A percentile compares a stretch with the other conserved stretches of the same genome.
Conservation (phyloP, 106 monocot species). For the Dactylorhiza incarnata region DNA sequence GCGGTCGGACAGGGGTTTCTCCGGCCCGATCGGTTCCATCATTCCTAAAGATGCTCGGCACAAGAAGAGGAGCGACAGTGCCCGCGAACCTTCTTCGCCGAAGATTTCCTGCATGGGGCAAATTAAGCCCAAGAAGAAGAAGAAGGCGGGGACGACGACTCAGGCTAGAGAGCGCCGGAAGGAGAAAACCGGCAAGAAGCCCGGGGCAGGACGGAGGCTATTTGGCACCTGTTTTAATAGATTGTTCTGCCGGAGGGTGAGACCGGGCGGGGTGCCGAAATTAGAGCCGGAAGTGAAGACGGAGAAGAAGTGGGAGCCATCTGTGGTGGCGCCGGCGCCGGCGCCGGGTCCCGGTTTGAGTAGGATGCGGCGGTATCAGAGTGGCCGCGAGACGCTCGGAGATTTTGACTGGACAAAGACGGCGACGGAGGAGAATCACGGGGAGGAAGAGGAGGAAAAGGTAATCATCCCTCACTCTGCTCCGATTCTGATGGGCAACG, state of each 20-base stretch:
- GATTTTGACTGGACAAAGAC: conserved; percentile 39
- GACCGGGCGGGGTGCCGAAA: not conserved
- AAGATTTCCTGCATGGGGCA: conserved; percentile 87
- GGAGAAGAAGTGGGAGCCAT: not conserved
- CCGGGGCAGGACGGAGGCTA: not conserved
- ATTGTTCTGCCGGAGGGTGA: conserved; percentile 15
- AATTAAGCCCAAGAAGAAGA: conserved; percentile 49
- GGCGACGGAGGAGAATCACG: not conserved
- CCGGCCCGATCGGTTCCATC: conserved; percentile 21
- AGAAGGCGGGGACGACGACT: not conserved
- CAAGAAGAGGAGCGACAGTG: not conserved
- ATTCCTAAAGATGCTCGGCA: conserved; percentile 43
- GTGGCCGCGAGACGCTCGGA: conserved; percentile 24
- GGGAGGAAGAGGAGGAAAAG: conserved; percentile 19
- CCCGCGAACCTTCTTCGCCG: conserved; percentile 53
- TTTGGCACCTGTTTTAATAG: not conserved
- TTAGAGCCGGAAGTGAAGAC: not conserved
- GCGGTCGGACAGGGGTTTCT: not conserved
- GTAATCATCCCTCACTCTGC: conserved; percentile 25
- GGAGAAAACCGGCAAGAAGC: not conserved
- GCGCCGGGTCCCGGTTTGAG: conserved; percentile 16
- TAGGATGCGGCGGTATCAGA: conserved; percentile 32
- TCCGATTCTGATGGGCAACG: conserved; percentile 21
- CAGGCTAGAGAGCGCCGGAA: not conserved
- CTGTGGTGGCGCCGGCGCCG: not conserved